Conservation (phyloP, 208 protist species). For the Porcisia deanei region DNA sequence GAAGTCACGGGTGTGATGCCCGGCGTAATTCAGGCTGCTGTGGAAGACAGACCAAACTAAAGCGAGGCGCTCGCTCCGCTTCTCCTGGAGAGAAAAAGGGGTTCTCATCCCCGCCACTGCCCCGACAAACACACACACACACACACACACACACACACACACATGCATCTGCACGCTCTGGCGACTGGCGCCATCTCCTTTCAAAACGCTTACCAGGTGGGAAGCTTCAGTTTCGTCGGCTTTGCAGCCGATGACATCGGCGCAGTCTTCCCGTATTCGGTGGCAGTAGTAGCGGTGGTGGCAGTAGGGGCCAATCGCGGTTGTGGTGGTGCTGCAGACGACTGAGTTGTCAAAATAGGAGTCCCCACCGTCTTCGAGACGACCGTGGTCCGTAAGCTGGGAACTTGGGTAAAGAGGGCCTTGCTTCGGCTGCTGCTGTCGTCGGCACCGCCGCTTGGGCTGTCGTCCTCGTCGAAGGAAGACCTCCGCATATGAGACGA, state of each 20-base stretch:
- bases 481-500: slow-evolving; percentile 19
- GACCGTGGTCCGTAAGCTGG: not conserved
- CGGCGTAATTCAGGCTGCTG: too few relatives aligned
- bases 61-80: too few relatives aligned
- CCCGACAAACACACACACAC: not conserved
- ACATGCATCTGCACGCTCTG: too few relatives aligned
- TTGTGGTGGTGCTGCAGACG: not conserved
- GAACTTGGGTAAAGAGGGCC: not conserved
- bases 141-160: not conserved
- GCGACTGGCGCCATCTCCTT: too few relatives aligned
- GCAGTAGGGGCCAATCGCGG: not conserved
- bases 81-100: too few relatives aligned
- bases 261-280: not conserved
- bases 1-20: too few relatives aligned
- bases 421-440: not conserved
- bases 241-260: not conserved
- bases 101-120: not conserved
- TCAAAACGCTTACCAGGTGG: slow-evolving; percentile 23
- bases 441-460: not conserved
- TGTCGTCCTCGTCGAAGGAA: slow-evolving; percentile 45
- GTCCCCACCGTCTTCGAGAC: not conserved
- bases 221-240: slow-evolving; percentile 29
- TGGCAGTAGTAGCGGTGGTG: not conserved
- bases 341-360: not conserved
- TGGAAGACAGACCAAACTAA: too few relatives aligned